Percentiles rank a stretch among this genome's conserved stretches.
Evolutionary conservation across 108 stramenopile species (phyloP).

Genomic region (Nitzschia palea): DNA sequence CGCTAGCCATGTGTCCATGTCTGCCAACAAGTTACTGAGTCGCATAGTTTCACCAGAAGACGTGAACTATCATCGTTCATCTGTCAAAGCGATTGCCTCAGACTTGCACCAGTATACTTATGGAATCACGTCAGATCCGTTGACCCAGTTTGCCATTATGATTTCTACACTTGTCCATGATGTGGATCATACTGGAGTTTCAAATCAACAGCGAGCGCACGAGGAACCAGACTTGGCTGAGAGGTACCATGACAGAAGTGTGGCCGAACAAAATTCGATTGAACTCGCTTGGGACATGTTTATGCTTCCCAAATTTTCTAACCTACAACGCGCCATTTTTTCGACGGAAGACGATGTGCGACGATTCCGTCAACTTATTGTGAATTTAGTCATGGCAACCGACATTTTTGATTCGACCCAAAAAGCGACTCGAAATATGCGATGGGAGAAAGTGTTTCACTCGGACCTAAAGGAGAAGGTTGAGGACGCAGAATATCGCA

Average conservation of each 20-base stretch:
- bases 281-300: conserved; percentile 39
- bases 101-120: conserved; percentile 23
- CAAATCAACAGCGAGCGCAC: conserved; percentile 30
- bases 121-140: conserved; percentile 28
- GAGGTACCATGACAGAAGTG: conserved; percentile 34
- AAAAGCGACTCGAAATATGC: conserved; percentile 23
- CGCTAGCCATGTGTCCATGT: conserved; percentile 53
- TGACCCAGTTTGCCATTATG: conserved; percentile 43
- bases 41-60: conserved; percentile 35
- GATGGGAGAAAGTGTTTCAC: conserved; percentile 50
- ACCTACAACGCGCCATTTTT: conserved; percentile 25
- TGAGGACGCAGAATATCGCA: not conserved
- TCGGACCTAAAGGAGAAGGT: not conserved
- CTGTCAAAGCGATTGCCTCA: conserved; percentile 20
- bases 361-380: conserved; percentile 40
- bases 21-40: conserved; percentile 31
- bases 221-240: conserved; percentile 32
- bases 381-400: conserved; percentile 40
- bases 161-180: conserved; percentile 47
- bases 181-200: conserved; percentile 47
- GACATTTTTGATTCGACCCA: conserved; percentile 45
- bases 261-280: conserved; percentile 42
- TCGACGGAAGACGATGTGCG: conserved; percentile 18
- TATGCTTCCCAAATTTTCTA: conserved; percentile 26
- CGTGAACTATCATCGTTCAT: conserved; percentile 27